Evolutionary conservation across 148 eudicot genomes (phyloP).

Genomic region (Cornus suecica): DNA sequence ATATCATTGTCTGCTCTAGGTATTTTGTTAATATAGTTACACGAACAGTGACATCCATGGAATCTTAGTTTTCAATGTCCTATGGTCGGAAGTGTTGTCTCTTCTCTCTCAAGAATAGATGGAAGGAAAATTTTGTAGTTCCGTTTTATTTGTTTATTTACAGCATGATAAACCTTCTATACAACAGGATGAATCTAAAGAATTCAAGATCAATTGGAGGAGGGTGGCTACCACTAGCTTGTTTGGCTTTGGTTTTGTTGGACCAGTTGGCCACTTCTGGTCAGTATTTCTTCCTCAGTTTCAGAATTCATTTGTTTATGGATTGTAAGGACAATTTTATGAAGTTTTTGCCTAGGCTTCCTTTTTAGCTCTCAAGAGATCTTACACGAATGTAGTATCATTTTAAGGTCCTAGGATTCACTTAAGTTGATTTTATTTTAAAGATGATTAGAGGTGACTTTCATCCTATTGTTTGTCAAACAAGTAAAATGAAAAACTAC

Average conservation of each 20-base stretch:
- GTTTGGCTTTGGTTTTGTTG: slow-evolving; percentile 92
- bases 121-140: background rate
- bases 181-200: slow-evolving; percentile 55
- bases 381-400: background rate
- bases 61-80: background rate
- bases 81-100: background rate
- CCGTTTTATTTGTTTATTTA: background rate
- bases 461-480: background rate
- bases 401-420: background rate
- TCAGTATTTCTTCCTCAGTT: slow-evolving; percentile 31
- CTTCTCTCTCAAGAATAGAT: background rate
- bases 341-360: slow-evolving; percentile 1
- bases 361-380: background rate
- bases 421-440: background rate
- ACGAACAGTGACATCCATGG: background rate
- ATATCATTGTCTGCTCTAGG: background rate
- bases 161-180: slow-evolving; percentile 7
- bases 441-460: slow-evolving; percentile 1
- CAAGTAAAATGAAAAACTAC: background rate
- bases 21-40: background rate
- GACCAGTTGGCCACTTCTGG: slow-evolving; percentile 98
- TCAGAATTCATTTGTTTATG: background rate
- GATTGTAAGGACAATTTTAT: background rate
- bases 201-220: slow-evolving; percentile 72
- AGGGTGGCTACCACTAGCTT: slow-evolving; percentile 88